Percentiles rank a stretch among this genome's conserved stretches.
Conservation (phyloP, 2,329 filamentous ascomycete species). For the Ramularia collo-cygni region DNA sequence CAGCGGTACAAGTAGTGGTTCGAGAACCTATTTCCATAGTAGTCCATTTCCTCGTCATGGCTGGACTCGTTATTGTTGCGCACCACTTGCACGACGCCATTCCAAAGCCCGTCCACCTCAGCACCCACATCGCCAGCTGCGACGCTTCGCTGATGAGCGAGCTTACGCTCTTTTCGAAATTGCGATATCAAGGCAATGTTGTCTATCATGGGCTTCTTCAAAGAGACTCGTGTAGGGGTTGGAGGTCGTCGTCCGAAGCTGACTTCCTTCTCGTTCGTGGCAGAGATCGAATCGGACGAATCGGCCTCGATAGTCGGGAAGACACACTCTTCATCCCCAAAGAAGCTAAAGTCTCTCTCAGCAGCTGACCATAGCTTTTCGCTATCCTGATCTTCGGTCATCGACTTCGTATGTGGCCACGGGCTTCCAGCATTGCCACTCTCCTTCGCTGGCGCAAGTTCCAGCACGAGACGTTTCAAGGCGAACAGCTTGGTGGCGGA, state of each 20-base stretch:
- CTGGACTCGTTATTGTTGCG: constrained; percentile 29
- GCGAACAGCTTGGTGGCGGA: constrained; percentile 42
- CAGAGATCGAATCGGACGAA: constrained; percentile 9
- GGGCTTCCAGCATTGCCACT: constrained; percentile 41
- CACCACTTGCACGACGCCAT: constrained; percentile 53
- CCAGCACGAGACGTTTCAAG: constrained; percentile 49
- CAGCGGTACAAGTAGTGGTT: constrained; percentile 26
- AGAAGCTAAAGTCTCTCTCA: constrained; percentile 49
- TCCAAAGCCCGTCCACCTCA: constrained; percentile 52
- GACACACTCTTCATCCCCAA: constrained; percentile 46
- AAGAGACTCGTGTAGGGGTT: background rate
- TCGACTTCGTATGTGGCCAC: constrained; percentile 45
- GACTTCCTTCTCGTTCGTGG: constrained; percentile 21
- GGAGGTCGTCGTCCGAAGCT: constrained; percentile 9
- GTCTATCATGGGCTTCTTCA: constrained; percentile 34
- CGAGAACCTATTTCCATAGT: constrained; percentile 28
- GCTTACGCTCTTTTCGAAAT: constrained; percentile 49
- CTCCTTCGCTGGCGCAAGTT: constrained; percentile 37
- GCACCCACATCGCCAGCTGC: constrained; percentile 30
- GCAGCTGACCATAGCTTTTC: constrained; percentile 55
- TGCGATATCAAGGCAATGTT: constrained; percentile 48
- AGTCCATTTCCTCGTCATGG: constrained; percentile 28
- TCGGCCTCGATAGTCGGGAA: constrained; percentile 24
- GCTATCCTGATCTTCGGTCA: constrained; percentile 53
- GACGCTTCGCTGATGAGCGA: constrained; percentile 37